A percentile compares a stretch with the other conserved stretches of the same genome.
phyloP scores from a whole-genome alignment of 495 filamentous ascomycete genomes.

The Niebla homalea region DNA sequence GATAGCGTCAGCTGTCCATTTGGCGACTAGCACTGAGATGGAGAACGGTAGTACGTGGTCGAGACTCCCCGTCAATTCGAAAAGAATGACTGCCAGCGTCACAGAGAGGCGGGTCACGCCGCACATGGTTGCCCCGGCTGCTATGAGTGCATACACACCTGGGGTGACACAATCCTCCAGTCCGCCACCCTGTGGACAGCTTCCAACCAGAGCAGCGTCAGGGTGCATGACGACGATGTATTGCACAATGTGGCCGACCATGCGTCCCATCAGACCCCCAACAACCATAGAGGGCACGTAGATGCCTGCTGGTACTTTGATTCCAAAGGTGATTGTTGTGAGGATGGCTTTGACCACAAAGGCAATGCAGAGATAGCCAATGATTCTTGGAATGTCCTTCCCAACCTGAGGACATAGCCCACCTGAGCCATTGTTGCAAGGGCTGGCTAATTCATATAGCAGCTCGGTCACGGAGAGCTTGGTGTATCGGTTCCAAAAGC shows the following conservation, averaged over 20 bases:
- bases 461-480: constrained; percentile 83
- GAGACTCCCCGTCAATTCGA: constrained; percentile 87
- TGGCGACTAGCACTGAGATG: constrained; percentile 77
- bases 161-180: constrained; percentile 82
- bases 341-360: constrained; percentile 83
- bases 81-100: constrained; percentile 87
- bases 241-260: constrained; percentile 78
- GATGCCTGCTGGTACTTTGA: constrained; percentile 92
- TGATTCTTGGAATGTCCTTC: constrained; percentile 58
- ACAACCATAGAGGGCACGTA: constrained; percentile 99
- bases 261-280: constrained; percentile 80
- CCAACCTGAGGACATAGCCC: constrained; percentile 64
- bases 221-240: constrained; percentile 66
- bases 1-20: constrained; percentile 95
- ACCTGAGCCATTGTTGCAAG: constrained; percentile 55
- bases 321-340: constrained; percentile 80
- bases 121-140: constrained; percentile 94
- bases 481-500: constrained; percentile 90
- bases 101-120: constrained; percentile 91
- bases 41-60: constrained; percentile 95
- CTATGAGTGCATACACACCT: constrained; percentile 89
- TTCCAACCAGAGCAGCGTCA: constrained; percentile 54
- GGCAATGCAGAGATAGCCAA: constrained; percentile 56
- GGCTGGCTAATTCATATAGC: constrained; percentile 76
- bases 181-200: constrained; percentile 53